A percentile compares a stretch with the other conserved stretches of the same genome.
phyloP scores from a whole-genome alignment of 2,329 filamentous ascomycete genomes.

The Lecanicillium sp. region DNA sequence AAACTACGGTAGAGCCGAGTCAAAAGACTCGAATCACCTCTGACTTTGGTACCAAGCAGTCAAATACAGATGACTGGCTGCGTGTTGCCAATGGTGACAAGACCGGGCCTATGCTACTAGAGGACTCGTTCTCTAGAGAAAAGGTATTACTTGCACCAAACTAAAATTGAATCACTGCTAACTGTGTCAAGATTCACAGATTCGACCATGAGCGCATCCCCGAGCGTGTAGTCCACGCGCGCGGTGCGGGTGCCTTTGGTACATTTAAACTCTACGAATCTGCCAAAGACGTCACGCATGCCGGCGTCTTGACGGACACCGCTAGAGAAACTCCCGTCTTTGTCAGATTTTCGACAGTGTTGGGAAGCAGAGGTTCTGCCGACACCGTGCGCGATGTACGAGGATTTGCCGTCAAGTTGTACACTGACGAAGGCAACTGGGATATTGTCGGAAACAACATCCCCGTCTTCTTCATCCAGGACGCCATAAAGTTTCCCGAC shows the following conservation, averaged over 20 bases:
- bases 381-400: slow-evolving; percentile 81
- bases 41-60: slow-evolving; percentile 70
- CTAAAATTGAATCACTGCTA: background rate
- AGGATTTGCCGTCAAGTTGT: slow-evolving; percentile 63
- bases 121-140: slow-evolving; percentile 67
- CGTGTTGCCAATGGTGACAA: slow-evolving; percentile 55
- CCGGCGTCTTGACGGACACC: slow-evolving; percentile 51
- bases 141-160: slow-evolving; percentile 54
- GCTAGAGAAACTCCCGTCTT: slow-evolving; percentile 63
- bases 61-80: slow-evolving; percentile 73
- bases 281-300: slow-evolving; percentile 60
- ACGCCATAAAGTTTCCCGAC: slow-evolving; percentile 69
- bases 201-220: slow-evolving; percentile 62
- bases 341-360: slow-evolving; percentile 71
- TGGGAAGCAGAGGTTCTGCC: slow-evolving; percentile 67
- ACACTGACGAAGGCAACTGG: slow-evolving; percentile 73
- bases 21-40: slow-evolving; percentile 60
- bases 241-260: slow-evolving; percentile 64
- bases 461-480: slow-evolving; percentile 71
- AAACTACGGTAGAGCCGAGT: slow-evolving; percentile 52
- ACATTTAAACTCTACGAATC: slow-evolving; percentile 62
- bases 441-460: slow-evolving; percentile 71
- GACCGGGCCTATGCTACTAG: slow-evolving; percentile 61
- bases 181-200: slow-evolving; percentile 51
- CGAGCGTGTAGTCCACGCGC: slow-evolving; percentile 63